These are phyloP conservation scores for Leccinum disarticulatum DNA, from an alignment of 768 basidiomycete genomes.

Conservation along the genomic window DNA sequence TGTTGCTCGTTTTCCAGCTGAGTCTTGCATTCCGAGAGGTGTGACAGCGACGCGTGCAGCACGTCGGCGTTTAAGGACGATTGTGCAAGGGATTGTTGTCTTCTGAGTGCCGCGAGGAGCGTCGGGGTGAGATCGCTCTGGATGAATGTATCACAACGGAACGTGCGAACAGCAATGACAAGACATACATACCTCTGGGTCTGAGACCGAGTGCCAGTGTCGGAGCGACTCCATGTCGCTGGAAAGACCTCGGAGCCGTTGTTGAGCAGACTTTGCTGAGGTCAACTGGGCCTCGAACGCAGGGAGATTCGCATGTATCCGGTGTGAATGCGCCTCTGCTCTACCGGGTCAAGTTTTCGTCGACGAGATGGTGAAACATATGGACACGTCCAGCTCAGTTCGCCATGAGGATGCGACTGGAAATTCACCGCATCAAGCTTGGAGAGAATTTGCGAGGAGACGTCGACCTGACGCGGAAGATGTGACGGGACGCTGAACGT, in stretches of 20 bases:
- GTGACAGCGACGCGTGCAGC: conserved; percentile 49
- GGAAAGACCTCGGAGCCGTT: conserved; percentile 51
- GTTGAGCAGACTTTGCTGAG: conserved; percentile 64
- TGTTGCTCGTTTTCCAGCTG: conserved; percentile 45
- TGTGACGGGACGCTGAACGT: too few relatives aligned
- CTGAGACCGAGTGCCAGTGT: conserved; percentile 43
- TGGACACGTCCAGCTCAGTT: conserved; percentile 67
- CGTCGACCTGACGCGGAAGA: too few relatives aligned
- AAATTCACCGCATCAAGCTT: too few relatives aligned
- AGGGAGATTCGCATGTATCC: conserved; percentile 63
- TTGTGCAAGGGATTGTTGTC: conserved; percentile 65
- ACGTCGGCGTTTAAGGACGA: conserved; percentile 55
- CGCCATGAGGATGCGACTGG: conserved; percentile 68
- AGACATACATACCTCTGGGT: conserved; percentile 54
- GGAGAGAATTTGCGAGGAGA: too few relatives aligned
- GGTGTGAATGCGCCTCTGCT: conserved; percentile 67
- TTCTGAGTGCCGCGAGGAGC: conserved; percentile 52
- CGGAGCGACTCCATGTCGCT: conserved; percentile 52
- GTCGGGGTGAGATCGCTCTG: conserved; percentile 71
- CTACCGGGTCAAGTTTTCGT: conserved; percentile 10
- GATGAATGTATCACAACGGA: conserved; percentile 9
- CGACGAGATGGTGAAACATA: conserved; percentile 46
- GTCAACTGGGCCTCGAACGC: conserved; percentile 63
- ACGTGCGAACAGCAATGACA: conserved; percentile 3
- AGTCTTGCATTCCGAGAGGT: conserved; percentile 52